These are phyloP conservation scores for Camellia japonica DNA, from an alignment of 148 eudicot species.

Conservation along the genomic window DNA sequence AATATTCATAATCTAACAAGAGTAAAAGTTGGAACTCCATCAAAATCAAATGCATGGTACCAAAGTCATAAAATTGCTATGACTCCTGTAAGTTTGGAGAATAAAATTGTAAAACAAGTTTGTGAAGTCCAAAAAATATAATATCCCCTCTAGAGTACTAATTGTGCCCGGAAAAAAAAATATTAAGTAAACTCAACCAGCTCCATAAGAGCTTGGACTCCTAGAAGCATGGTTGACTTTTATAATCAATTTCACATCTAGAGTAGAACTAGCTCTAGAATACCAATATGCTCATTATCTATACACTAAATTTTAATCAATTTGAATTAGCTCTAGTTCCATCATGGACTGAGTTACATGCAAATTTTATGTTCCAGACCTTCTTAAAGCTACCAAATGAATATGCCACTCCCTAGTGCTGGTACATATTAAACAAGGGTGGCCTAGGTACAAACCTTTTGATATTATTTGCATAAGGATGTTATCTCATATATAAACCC, in stretches of 20 bases:
- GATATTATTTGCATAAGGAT: neutral
- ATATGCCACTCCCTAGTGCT: neutral
- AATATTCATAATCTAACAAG: constrained; percentile 78
- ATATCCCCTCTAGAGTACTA: neutral
- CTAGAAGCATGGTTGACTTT: neutral
- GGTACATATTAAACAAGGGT: neutral
- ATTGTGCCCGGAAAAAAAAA: neutral
- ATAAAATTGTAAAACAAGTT: neutral
- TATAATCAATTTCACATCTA: neutral
- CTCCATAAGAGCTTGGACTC: neutral
- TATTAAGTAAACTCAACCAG: neutral
- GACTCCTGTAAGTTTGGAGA: neutral
- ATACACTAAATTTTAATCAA: neutral
- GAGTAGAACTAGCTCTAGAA: neutral
- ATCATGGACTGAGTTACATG: neutral
- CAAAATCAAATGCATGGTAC: neutral
- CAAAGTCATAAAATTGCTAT: neutral
- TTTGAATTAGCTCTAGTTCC: too few species aligned
- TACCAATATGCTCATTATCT: neutral
- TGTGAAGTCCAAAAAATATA: neutral
- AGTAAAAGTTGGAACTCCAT: constrained; percentile 9
- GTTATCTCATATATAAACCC: neutral
- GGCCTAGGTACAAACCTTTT: neutral
- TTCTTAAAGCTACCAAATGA: neutral
- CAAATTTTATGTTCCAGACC: neutral